phyloP scores from a whole-genome alignment of 2,329 filamentous ascomycete species.

The Stemphylium lycopersici region DNA sequence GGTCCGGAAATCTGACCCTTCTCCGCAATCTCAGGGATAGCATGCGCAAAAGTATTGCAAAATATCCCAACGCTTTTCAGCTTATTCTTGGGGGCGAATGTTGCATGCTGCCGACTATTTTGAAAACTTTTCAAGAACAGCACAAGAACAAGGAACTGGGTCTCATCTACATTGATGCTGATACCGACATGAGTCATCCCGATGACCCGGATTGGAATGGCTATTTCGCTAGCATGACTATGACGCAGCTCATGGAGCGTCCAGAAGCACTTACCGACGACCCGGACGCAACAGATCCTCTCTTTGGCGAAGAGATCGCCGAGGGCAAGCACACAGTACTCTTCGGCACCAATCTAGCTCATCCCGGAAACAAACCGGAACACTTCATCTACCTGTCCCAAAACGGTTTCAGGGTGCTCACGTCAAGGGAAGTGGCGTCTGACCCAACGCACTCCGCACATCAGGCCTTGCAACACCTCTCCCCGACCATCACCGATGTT shows the following conservation, averaged over 20 bases:
- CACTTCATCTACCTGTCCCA: no score
- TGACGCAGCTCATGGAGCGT: conserved; percentile 27
- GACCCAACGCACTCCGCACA: no score
- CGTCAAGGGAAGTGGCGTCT: no score
- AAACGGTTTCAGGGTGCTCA: no score
- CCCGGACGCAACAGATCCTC: neutral
- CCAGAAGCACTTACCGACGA: conserved; percentile 7
- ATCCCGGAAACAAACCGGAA: neutral
- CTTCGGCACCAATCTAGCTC: no score
- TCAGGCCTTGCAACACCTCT: no score
- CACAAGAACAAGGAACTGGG: conserved; percentile 4
- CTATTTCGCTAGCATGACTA: conserved; percentile 31
- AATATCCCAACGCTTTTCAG: conserved; percentile 11
- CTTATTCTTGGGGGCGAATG: conserved; percentile 26
- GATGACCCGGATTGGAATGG: conserved; percentile 14
- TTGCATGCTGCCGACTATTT: conserved; percentile 23
- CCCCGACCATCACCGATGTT: no score
- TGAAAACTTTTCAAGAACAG: conserved; percentile 13
- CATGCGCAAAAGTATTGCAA: neutral
- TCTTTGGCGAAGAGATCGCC: neutral
- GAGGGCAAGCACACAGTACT: no score
- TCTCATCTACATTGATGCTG: conserved; percentile 24
- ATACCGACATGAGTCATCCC: conserved; percentile 24
- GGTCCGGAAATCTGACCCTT: no score
- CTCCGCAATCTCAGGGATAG: neutral